A percentile compares a stretch with the other conserved stretches of the same genome.
Evolutionary conservation across 805 yeast genomes (phyloP).

Genomic region (Pichia scutulata): DNA sequence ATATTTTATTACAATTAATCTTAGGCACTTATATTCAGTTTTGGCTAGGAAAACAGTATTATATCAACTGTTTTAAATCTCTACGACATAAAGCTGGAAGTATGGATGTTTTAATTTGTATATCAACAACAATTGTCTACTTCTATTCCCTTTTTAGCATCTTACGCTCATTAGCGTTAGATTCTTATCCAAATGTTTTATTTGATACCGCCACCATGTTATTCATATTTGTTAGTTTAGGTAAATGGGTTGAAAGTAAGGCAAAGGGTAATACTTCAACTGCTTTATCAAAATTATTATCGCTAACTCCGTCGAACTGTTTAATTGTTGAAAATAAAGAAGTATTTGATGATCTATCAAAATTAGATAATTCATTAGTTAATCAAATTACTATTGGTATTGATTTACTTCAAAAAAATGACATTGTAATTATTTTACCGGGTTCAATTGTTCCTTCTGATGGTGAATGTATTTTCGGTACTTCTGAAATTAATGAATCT

Average conservation of each 20-base stretch:
- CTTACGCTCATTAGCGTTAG: conserved; percentile 33
- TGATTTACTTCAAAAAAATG: conserved; percentile 71
- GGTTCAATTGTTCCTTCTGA: conserved; percentile 92
- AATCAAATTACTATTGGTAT: conserved; percentile 49
- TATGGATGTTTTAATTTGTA: conserved; percentile 86
- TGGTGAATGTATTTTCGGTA: conserved; percentile 72
- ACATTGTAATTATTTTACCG: conserved; percentile 69
- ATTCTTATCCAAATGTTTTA: conserved; percentile 54
- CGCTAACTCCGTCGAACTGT: conserved; percentile 75
- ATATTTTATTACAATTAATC: conserved; percentile 51
- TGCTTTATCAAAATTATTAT: conserved; percentile 73
- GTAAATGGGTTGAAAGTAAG: conserved; percentile 83
- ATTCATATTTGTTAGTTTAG: conserved; percentile 73
- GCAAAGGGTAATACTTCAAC: conserved; percentile 93
- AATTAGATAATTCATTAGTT: conserved; percentile 17
- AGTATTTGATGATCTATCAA: conserved; percentile 4
- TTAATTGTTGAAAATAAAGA: conserved; percentile 44
- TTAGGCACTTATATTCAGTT: conserved; percentile 57
- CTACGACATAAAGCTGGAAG: conserved; percentile 65
- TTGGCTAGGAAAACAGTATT: conserved; percentile 60
- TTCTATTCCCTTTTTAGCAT: conserved; percentile 64
- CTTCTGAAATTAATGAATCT: conserved; percentile 82
- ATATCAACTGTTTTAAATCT: conserved; percentile 56
- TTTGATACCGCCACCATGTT: conserved; percentile 89
- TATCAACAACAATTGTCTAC: conserved; percentile 77